Conservation (phyloP, 345 rosid genomes). For the Brassica incana region DNA sequence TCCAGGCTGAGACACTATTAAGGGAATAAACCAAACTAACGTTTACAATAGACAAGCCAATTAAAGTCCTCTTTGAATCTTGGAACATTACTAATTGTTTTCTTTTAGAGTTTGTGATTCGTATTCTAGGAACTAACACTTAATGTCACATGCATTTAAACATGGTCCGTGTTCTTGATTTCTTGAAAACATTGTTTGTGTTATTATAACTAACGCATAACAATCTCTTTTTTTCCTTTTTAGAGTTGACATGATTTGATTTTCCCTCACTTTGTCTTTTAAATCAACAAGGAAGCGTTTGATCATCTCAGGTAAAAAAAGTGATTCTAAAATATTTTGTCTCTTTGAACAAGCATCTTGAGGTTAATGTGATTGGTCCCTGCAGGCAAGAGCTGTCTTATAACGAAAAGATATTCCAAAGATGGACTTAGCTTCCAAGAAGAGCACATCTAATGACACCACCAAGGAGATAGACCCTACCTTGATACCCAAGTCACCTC, state of each 20-base stretch:
- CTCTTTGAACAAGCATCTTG: slow-evolving; percentile 1
- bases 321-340: slow-evolving; percentile 2
- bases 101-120: slow-evolving; percentile 5
- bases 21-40: slow-evolving; percentile 13
- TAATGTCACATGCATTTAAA: slow-evolving; percentile 15
- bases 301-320: slow-evolving; percentile 34
- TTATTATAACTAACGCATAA: slow-evolving; percentile 1
- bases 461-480: slow-evolving; percentile 35
- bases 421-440: slow-evolving; percentile 42
- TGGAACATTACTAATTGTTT: slow-evolving; percentile 12
- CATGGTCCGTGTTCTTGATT: slow-evolving; percentile 28
- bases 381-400: slow-evolving; percentile 26
- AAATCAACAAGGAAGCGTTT: slow-evolving; percentile 27
- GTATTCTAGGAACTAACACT: slow-evolving; percentile 17
- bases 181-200: neutral
- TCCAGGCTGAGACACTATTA: slow-evolving; percentile 35
- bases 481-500: slow-evolving; percentile 34
- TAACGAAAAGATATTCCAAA: neutral
- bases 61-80: slow-evolving; percentile 19
- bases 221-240: slow-evolving; percentile 13
- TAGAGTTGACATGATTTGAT: slow-evolving; percentile 30
- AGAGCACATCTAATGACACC: slow-evolving; percentile 24
- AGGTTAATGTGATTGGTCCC: neutral
- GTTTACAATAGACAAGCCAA: slow-evolving; percentile 30
- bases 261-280: slow-evolving; percentile 7